phyloP scores from a whole-genome alignment of 371 early-diverging fungal genomes.

The Mucor indicus region DNA sequence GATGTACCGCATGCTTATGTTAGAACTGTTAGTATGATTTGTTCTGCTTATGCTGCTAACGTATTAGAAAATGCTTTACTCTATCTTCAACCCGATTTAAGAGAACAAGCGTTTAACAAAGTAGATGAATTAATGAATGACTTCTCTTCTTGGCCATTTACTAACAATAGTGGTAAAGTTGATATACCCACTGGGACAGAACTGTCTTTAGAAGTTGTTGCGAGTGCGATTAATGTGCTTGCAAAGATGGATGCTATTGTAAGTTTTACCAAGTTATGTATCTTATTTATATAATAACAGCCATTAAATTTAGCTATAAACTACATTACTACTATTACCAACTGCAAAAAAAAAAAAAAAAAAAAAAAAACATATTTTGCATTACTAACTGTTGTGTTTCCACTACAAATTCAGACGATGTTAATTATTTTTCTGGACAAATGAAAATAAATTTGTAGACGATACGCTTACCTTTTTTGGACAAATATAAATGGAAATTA shows the following conservation, averaged over 20 bases:
- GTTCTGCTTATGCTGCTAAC: slow-evolving; percentile 93
- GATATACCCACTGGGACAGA: slow-evolving; percentile 54
- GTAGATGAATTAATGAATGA: slow-evolving; percentile 90
- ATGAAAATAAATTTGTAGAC: no score
- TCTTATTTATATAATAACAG: no score
- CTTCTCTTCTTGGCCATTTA: slow-evolving; percentile 78
- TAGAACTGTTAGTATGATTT: slow-evolving; percentile 86
- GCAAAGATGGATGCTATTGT: slow-evolving; percentile 90
- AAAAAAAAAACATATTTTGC: no score
- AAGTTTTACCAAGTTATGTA: no score
- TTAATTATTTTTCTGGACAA: no score
- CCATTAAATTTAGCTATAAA: no score
- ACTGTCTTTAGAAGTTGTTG: slow-evolving; percentile 66
- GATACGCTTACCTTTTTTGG: no score
- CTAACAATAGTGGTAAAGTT: slow-evolving; percentile 58
- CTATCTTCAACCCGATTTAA: slow-evolving; percentile 77
- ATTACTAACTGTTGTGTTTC: no score
- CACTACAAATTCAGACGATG: no score
- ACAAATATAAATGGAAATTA: no score
- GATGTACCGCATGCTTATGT: slow-evolving; percentile 52
- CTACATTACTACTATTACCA: no score
- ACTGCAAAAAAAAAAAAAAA: no score
- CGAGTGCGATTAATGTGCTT: slow-evolving; percentile 77
- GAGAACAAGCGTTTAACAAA: slow-evolving; percentile 84
- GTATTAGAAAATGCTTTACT: slow-evolving; percentile 92